Percentiles rank a stretch among this genome's conserved stretches.
phyloP scores from a whole-genome alignment of 805 yeast genomes.

The Ogataea angusta region DNA sequence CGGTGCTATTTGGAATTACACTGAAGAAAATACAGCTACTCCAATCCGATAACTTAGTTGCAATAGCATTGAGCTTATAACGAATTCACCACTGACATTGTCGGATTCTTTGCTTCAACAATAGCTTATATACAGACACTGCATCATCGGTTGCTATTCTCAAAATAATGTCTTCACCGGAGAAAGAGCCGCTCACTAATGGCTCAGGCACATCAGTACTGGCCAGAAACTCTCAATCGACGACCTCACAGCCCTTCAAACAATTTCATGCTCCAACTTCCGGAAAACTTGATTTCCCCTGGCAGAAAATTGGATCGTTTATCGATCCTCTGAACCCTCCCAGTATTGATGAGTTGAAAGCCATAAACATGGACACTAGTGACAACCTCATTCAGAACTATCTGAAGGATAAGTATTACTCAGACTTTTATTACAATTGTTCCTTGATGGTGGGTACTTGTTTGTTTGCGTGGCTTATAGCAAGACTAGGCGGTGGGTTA shows the following conservation, averaged over 20 bases:
- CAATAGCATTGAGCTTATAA: background rate
- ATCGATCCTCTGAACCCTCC: constrained; percentile 28
- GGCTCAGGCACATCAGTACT: background rate
- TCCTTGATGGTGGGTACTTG: constrained; percentile 65
- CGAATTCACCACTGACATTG: background rate
- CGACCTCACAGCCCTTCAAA: constrained; percentile 5
- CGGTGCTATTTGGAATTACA: constrained; percentile 1
- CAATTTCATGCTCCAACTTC: constrained; percentile 11
- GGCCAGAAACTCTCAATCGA: background rate
- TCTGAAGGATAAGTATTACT: constrained; percentile 63
- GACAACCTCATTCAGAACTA: constrained; percentile 48
- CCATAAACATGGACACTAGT: constrained; percentile 15
- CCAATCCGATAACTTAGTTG: background rate
- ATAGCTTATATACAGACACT: too few relatives aligned
- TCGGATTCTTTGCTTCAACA: background rate
- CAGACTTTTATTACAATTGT: constrained; percentile 72
- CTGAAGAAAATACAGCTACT: background rate
- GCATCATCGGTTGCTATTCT: constrained; percentile 3
- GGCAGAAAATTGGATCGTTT: constrained; percentile 35
- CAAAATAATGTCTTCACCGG: constrained; percentile 2
- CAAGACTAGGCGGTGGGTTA: constrained; percentile 61
- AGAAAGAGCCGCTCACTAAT: background rate
- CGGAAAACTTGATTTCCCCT: constrained; percentile 29
- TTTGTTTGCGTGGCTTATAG: constrained; percentile 66
- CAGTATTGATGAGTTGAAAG: constrained; percentile 14